A percentile compares a stretch with the other conserved stretches of the same genome.
Conservation (phyloP, 805 yeast species). For the Barnettozyma vustinii region DNA sequence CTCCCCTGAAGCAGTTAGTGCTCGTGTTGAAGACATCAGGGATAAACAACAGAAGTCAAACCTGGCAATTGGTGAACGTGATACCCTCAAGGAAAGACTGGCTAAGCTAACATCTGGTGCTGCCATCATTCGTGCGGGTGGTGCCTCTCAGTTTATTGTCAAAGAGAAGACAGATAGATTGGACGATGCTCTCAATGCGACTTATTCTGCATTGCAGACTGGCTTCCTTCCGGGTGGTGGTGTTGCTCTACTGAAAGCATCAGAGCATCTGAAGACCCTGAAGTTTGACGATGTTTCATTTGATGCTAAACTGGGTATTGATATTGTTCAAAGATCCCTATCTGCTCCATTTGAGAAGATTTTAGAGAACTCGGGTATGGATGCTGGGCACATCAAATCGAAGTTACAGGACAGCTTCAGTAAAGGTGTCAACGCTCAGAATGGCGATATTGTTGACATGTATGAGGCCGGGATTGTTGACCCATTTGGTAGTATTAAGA, state of each 20-base stretch:
- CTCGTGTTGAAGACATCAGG: constrained; percentile 93
- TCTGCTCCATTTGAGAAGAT: constrained; percentile 94
- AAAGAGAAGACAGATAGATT: constrained; percentile 99
- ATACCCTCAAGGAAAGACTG: constrained; percentile 93
- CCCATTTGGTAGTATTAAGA: constrained; percentile 96
- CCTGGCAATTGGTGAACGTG: constrained; percentile 82
- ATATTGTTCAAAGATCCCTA: constrained; percentile 87
- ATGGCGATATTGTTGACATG: constrained; percentile 94
- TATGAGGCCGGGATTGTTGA: constrained; percentile 95
- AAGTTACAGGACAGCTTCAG: constrained; percentile 65
- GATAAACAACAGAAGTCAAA: constrained; percentile 69
- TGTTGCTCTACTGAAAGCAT: constrained; percentile 93
- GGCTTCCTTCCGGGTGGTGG: constrained; percentile 99
- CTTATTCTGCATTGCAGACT: constrained; percentile 98
- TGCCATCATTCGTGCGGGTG: constrained; percentile 97
- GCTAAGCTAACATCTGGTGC: constrained; percentile 98
- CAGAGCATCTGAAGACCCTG: constrained; percentile 63
- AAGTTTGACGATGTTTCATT: constrained; percentile 66
- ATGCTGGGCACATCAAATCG: constrained; percentile 77
- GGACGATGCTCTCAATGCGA: constrained; percentile 97
- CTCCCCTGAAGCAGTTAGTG: constrained; percentile 66
- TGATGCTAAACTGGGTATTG: constrained; percentile 94
- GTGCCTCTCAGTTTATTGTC: constrained; percentile 94
- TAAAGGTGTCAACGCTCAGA: constrained; percentile 86
- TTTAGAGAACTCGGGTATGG: constrained; percentile 95